These are phyloP conservation scores for Orbilia brochopaga DNA, from an alignment of 2,329 filamentous ascomycete species.

Conservation along the genomic window DNA sequence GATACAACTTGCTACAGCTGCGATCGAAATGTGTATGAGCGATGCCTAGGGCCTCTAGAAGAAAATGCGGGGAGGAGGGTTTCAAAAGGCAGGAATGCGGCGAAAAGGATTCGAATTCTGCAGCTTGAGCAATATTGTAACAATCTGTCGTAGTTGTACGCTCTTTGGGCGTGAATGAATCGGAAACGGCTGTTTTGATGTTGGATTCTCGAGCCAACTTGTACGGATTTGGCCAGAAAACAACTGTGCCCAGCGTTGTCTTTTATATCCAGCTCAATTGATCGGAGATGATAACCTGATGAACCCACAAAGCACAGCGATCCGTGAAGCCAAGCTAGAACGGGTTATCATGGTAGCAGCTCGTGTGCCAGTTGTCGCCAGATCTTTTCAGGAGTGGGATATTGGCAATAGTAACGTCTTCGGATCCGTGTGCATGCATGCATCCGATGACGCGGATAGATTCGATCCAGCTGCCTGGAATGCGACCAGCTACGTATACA, in stretches of 20 bases:
- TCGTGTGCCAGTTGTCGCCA: conserved; percentile 23
- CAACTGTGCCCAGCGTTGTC: background rate
- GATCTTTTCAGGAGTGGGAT: conserved; percentile 6
- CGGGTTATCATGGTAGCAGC: conserved; percentile 47
- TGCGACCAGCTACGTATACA: conserved; percentile 15
- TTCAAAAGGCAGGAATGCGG: background rate
- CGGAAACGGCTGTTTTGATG: background rate
- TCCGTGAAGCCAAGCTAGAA: conserved; percentile 46
- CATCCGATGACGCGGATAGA: no score
- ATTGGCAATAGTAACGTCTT: conserved; percentile 16
- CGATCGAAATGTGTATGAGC: conserved; percentile 18
- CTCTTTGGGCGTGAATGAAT: background rate
- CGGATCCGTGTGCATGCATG: no score
- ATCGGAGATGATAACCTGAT: conserved; percentile 8
- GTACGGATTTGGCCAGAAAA: conserved; percentile 8
- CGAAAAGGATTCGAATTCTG: background rate
- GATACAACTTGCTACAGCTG: conserved; percentile 12
- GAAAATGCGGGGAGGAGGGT: background rate
- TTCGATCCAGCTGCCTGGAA: no score
- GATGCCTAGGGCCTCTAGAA: conserved; percentile 29
- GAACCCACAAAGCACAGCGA: conserved; percentile 38
- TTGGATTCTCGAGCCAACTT: no score
- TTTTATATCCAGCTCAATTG: conserved; percentile 38
- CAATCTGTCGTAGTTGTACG: background rate
- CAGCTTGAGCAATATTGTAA: background rate